Conservation (phyloP, 495 filamentous ascomycete genomes). For the Talaromyces stipitatus region DNA sequence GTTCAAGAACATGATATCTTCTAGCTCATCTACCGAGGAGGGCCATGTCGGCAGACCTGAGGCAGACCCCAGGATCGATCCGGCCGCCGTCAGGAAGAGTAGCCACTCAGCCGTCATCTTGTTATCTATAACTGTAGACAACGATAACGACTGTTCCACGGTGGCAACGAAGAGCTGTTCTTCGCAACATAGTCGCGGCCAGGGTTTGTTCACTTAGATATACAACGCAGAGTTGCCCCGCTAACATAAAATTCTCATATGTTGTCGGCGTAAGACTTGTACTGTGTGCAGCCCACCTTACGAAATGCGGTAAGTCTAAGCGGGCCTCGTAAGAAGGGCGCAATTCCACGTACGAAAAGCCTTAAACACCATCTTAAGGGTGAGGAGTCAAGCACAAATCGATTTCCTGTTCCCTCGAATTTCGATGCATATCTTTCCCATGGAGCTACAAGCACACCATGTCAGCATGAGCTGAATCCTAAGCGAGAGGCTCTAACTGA, state of each 20-base stretch:
- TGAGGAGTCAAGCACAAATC: background rate
- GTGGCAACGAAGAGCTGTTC: background rate
- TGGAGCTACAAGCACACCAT: background rate
- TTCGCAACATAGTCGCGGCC: background rate
- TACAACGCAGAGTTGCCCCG: background rate
- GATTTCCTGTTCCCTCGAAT: background rate
- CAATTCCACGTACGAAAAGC: background rate
- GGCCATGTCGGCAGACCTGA: conserved; percentile 47
- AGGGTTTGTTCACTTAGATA: background rate
- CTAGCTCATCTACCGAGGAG: conserved; percentile 49
- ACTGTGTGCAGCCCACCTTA: background rate
- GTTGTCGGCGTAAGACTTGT: background rate
- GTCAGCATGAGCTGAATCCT: background rate
- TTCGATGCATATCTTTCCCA: background rate
- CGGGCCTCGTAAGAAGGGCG: background rate
- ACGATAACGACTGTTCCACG: background rate
- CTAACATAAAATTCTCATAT: background rate
- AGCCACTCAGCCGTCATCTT: conserved; percentile 1
- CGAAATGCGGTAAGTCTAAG: background rate
- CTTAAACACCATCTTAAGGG: background rate
- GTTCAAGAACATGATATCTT: conserved; percentile 55
- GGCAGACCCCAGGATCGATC: background rate
- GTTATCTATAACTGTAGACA: background rate
- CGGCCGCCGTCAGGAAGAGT: background rate
- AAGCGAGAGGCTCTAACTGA: background rate